phyloP scores from a whole-genome alignment of 495 filamentous ascomycete species.

The Penicillium turbatum region DNA sequence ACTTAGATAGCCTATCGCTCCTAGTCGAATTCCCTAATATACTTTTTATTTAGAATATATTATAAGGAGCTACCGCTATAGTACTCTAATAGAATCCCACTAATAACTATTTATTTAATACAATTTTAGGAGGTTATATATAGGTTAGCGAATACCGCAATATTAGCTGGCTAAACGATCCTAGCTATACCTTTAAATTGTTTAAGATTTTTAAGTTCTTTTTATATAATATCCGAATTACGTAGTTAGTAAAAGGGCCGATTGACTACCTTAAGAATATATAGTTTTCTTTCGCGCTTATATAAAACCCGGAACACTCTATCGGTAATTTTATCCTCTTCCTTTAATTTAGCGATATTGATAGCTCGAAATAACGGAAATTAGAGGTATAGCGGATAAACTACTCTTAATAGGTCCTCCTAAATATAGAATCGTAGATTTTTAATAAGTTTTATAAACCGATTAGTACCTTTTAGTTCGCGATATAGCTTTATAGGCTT shows the following conservation, averaged over 20 bases:
- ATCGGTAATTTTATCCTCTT: constrained; percentile 11
- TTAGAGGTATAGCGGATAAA: constrained; percentile 12
- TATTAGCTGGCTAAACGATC: constrained; percentile 18
- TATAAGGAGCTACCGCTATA: constrained; percentile 19
- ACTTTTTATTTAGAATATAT: constrained; percentile 10
- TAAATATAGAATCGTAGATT: constrained; percentile 9
- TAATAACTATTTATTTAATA: constrained; percentile 11
- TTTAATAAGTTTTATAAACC: not conserved
- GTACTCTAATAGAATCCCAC: constrained; percentile 16
- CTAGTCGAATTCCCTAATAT: constrained; percentile 10
- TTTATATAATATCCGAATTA: constrained; percentile 16
- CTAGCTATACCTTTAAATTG: constrained; percentile 11
- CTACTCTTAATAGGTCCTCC: constrained; percentile 21
- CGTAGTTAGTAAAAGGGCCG: constrained; percentile 17
- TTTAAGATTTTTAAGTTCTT: constrained; percentile 22
- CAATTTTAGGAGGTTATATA: constrained; percentile 13
- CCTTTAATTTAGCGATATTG: constrained; percentile 4
- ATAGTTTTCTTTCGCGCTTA: not conserved
- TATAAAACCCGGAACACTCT: constrained; percentile 16
- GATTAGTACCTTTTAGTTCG: not conserved
- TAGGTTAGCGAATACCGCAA: constrained; percentile 20
- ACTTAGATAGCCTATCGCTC: constrained; percentile 30
- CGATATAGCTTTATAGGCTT: not conserved
- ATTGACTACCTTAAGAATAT: constrained; percentile 21
- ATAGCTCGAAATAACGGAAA: constrained; percentile 15